A percentile compares a stretch with the other conserved stretches of the same genome.
phyloP scores from a whole-genome alignment of 306 rosid genomes.

The Acacia crassicarpa region DNA sequence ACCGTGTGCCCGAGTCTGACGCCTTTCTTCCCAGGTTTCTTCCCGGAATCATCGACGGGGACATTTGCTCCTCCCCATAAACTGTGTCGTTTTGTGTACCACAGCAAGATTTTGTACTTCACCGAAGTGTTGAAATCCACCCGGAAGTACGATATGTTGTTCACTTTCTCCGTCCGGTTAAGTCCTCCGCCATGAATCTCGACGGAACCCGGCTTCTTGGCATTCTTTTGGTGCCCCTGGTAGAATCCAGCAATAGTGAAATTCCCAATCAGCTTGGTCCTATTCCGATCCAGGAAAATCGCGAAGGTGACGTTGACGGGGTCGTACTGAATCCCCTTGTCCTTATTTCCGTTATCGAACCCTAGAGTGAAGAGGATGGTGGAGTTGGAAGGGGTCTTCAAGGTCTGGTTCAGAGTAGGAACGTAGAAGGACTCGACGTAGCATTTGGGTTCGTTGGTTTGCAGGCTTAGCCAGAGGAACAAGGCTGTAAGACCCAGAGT shows the following conservation, averaged over 20 bases:
- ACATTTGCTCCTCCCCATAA: slow-evolving; percentile 58
- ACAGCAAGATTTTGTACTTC: slow-evolving; percentile 67
- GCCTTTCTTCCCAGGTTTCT: slow-evolving; percentile 28
- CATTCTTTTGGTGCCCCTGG: slow-evolving; percentile 80
- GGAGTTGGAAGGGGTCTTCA: slow-evolving; percentile 38
- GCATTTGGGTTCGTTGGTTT: slow-evolving; percentile 53
- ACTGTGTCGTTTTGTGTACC: slow-evolving; percentile 59
- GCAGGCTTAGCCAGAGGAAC: slow-evolving; percentile 55
- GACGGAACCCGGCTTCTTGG: slow-evolving; percentile 5
- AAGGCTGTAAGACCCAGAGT: slow-evolving; percentile 41
- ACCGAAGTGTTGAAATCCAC: slow-evolving; percentile 63
- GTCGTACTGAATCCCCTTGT: slow-evolving; percentile 72
- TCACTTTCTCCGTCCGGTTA: slow-evolving; percentile 33
- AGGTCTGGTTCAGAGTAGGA: slow-evolving; percentile 67
- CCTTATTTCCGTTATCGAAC: slow-evolving; percentile 65
- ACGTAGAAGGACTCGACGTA: slow-evolving; percentile 50
- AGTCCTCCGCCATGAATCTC: not conserved
- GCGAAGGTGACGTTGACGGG: slow-evolving; percentile 38
- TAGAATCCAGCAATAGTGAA: slow-evolving; percentile 38
- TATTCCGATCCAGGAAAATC: slow-evolving; percentile 8
- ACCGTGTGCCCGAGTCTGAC: slow-evolving; percentile 46
- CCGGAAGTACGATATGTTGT: slow-evolving; percentile 32
- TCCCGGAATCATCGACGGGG: slow-evolving; percentile 44
- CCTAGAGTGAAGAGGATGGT: slow-evolving; percentile 37
- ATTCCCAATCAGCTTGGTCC: slow-evolving; percentile 31